phyloP scores from a whole-genome alignment of 148 eudicot species.

The Amaranthus palmeri region DNA sequence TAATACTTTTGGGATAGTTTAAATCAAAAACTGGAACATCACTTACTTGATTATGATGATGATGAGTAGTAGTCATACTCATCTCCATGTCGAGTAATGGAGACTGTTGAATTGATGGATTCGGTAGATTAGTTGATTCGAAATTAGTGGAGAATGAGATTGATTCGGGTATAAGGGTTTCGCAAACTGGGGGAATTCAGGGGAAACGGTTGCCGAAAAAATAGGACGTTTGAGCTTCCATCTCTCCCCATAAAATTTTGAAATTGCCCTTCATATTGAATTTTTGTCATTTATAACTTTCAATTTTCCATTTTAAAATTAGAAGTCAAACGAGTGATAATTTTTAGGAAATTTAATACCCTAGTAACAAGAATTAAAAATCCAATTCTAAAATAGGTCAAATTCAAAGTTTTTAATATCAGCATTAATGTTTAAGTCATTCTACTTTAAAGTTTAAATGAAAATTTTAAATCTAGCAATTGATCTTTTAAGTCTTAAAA shows the following conservation, averaged over 20 bases:
- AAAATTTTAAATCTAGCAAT: too few relatives aligned
- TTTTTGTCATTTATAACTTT: too few relatives aligned
- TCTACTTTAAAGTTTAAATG: too few relatives aligned
- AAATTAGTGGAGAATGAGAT: neutral
- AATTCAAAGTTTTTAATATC: too few relatives aligned
- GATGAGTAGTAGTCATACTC: neutral
- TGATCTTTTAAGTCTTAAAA: too few relatives aligned
- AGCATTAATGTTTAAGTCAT: too few relatives aligned
- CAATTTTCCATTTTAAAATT: too few relatives aligned
- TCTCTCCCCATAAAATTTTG: neutral
- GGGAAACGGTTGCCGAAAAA: neutral
- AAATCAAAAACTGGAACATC: neutral
- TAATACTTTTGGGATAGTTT: neutral
- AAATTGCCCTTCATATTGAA: neutral
- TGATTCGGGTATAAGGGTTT: conserved; percentile 16
- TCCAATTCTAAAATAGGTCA: too few relatives aligned
- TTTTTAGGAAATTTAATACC: too few relatives aligned
- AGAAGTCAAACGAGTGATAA: too few relatives aligned
- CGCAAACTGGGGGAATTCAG: conserved; percentile 4
- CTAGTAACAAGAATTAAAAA: too few relatives aligned
- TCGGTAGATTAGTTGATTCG: neutral
- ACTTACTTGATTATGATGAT: neutral
- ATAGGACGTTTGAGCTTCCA: neutral
- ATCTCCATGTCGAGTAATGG: neutral
- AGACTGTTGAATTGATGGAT: neutral